phyloP scores from a whole-genome alignment of 495 filamentous ascomycete species.

The Sordaria brevicollis region DNA sequence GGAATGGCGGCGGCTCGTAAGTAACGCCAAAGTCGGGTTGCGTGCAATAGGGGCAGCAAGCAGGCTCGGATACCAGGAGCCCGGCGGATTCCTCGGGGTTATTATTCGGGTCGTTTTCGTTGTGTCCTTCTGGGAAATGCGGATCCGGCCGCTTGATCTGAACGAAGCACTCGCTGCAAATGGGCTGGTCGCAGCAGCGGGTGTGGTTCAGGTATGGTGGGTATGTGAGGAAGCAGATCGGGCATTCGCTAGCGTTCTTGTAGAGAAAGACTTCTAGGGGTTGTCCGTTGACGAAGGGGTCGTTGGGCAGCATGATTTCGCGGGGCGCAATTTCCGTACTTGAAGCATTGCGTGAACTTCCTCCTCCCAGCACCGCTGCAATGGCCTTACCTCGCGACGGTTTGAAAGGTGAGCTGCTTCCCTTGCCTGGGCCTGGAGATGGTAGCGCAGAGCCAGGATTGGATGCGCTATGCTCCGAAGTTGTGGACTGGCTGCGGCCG shows the following conservation, averaged over 20 bases:
- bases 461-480: slow-evolving; percentile 52
- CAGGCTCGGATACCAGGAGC: slow-evolving; percentile 76
- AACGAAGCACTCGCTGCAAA: slow-evolving; percentile 98
- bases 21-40: slow-evolving; percentile 92
- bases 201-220: slow-evolving; percentile 95
- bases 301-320: slow-evolving; percentile 69
- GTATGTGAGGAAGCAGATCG: slow-evolving; percentile 94
- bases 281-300: slow-evolving; percentile 86
- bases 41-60: slow-evolving; percentile 92
- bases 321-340: slow-evolving; percentile 59
- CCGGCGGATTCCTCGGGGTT: slow-evolving; percentile 45
- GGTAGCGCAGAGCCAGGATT: slow-evolving; percentile 41
- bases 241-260: slow-evolving; percentile 82
- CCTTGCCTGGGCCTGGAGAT: slow-evolving; percentile 42
- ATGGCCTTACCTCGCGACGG: slow-evolving; percentile 65
- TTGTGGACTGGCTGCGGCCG: slow-evolving; percentile 60
- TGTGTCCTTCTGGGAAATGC: slow-evolving; percentile 83
- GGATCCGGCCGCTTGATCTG: slow-evolving; percentile 97
- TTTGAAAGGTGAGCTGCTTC: slow-evolving; percentile 38
- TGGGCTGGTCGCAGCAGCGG: slow-evolving; percentile 89
- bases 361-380: slow-evolving; percentile 64
- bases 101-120: slow-evolving; percentile 32
- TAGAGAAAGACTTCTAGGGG: slow-evolving; percentile 87
- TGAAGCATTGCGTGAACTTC: slow-evolving; percentile 53
- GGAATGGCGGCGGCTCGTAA: slow-evolving; percentile 81